phyloP scores from a whole-genome alignment of 345 rosid species.

The Psidium guajava region DNA sequence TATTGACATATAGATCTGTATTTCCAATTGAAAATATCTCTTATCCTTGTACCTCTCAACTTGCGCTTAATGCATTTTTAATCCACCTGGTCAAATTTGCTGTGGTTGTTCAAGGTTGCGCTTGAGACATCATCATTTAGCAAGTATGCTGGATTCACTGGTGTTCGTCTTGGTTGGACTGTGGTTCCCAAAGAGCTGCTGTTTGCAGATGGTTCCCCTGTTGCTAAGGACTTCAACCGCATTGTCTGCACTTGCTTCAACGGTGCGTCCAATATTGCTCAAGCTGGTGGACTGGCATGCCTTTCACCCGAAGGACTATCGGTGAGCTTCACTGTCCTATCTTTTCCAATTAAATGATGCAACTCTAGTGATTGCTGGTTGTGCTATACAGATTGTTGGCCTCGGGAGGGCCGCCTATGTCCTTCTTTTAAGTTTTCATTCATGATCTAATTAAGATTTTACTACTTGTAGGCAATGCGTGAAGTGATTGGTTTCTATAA shows the following conservation, averaged over 20 bases:
- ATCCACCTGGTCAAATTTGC: background rate
- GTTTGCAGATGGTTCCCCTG: slow-evolving; percentile 84
- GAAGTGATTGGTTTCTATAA: slow-evolving; percentile 88
- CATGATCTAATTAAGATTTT: background rate
- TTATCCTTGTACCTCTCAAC: background rate
- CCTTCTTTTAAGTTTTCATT: background rate
- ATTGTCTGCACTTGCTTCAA: slow-evolving; percentile 83
- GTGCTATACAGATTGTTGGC: background rate
- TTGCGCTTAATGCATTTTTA: background rate
- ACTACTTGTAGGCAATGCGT: slow-evolving; percentile 58
- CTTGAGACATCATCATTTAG: slow-evolving; percentile 87
- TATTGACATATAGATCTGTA: background rate
- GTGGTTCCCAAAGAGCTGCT: slow-evolving; percentile 75
- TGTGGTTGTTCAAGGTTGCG: slow-evolving; percentile 47
- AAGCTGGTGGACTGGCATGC: slow-evolving; percentile 96
- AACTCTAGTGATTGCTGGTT: background rate
- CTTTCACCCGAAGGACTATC: slow-evolving; percentile 68
- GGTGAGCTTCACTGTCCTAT: background rate
- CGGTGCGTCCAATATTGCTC: slow-evolving; percentile 83
- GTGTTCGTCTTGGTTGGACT: slow-evolving; percentile 96
- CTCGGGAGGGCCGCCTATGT: background rate
- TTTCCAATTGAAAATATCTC: background rate
- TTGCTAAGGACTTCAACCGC: slow-evolving; percentile 83
- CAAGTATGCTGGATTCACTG: slow-evolving; percentile 95
- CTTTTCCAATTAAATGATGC: background rate